A percentile compares a stretch with the other conserved stretches of the same genome.
Conservation (phyloP, 345 rosid species). For the Salix exigua region DNA sequence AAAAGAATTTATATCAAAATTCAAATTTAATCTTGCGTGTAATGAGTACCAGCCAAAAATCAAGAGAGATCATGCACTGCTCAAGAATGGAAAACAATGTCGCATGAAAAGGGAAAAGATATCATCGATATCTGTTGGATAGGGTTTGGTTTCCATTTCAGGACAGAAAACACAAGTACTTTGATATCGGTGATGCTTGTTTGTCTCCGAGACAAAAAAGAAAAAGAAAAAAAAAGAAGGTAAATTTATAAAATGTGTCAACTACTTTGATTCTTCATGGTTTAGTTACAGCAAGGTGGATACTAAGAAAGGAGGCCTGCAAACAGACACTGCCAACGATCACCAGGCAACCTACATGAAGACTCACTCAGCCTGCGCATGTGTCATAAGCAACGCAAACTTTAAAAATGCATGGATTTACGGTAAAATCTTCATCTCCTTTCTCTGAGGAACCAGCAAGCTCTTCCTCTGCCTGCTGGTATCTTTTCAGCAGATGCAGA, state of each 20-base stretch:
- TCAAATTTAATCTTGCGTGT: no score
- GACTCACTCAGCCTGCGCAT: background rate
- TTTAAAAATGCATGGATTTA: background rate
- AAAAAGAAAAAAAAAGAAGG: no score
- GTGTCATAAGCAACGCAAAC: background rate
- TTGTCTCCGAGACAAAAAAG: no score
- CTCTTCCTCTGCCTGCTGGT: constrained; percentile 55
- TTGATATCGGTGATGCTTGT: no score
- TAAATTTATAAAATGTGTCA: background rate
- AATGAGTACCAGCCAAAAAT: no score
- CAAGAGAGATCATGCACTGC: no score
- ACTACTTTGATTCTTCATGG: background rate
- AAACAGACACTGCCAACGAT: background rate
- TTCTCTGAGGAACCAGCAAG: constrained; percentile 30
- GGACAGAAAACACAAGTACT: no score
- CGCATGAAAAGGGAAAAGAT: no score
- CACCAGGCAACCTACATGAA: background rate
- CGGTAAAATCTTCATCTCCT: constrained; percentile 34
- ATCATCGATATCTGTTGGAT: no score
- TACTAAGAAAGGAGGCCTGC: background rate
- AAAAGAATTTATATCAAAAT: no score
- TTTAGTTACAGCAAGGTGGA: background rate
- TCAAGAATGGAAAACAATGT: no score
- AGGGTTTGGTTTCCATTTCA: no score
- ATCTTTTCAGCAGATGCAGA: constrained; percentile 16